Base-by-base conservation (phyloP, 352 stramenopile species). In the Phytophthora citricola region DNA sequence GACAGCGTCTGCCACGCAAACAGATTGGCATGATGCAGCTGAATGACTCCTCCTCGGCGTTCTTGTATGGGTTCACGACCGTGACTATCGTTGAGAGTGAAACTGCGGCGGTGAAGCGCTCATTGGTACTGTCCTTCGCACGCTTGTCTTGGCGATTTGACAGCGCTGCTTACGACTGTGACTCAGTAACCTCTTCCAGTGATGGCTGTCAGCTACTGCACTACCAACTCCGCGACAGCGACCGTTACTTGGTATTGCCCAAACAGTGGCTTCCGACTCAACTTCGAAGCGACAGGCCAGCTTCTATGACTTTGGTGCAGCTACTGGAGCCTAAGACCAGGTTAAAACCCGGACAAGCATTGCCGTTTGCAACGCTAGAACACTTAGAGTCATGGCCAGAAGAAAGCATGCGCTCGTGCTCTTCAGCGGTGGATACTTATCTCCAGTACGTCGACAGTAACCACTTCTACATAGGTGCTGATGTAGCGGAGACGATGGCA, bases 91-190 rank as follows among this genome's bases (percentile, higher is more conserved):
- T 47, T 49, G 45, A 58, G 12, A 41, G 26, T 17, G 58, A 63
- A 1, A 9, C 11, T 34, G 20, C 39, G 9, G 22, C 12, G 27
- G 14, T 26, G 20, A 60, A 36, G 10, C 62, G 69, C 9, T 69
- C 53, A 12, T 53, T 84, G 4, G 15, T 52, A n/a, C 36, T 85
- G 20, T 78, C 75, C 22, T 73, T 84, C 20, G 72, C 63, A 3
- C 78, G 71, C 20, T 47, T 88, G 12, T 75, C 67, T 10, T 88
- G 79, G 79, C 66, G 32, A 26, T 79, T 74, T 39, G 60, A 75
- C 17, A 34, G 58, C 22, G 45, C 73, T 41, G 46, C 51, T 9
- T 44, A 73, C 26, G 54, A 50, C 5, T 83, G 74, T 14, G 60
- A 65, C n/a, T 50, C 53, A 1, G 29, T 29, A 20, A 20, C 20